phyloP scores from a whole-genome alignment of 2,329 filamentous ascomycete genomes.

The Botryotinia calthae region DNA sequence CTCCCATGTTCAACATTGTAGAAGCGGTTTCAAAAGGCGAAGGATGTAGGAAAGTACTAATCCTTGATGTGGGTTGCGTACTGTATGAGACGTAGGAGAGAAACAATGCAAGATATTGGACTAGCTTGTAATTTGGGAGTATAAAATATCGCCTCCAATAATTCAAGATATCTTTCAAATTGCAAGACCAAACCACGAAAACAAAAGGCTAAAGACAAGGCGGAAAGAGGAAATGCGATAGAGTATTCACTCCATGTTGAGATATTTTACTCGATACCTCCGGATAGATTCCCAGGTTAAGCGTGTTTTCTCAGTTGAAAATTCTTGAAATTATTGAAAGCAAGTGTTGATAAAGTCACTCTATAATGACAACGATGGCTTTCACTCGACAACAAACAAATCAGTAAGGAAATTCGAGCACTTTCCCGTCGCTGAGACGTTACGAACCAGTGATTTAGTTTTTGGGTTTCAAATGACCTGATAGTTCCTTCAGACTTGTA shows the following conservation, averaged over 20 bases:
- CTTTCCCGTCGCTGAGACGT: not conserved
- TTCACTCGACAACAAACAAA: not conserved
- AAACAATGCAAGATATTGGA: not conserved
- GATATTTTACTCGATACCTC: not conserved
- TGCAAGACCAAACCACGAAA: no score
- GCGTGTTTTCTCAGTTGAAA: rapidly evolving
- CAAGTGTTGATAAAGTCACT: not conserved
- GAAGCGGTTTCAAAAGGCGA: rapidly evolving
- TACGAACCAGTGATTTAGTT: not conserved
- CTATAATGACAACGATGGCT: not conserved
- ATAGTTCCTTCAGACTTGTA: no score
- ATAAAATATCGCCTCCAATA: not conserved
- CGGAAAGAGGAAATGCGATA: not conserved
- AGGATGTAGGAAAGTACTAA: not conserved
- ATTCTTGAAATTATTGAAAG: rapidly evolving
- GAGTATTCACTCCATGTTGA: not conserved
- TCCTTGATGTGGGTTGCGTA: not conserved
- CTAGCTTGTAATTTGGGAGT: not conserved
- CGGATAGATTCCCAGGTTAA: not conserved
- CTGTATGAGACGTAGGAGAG: not conserved
- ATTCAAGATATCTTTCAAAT: not conserved
- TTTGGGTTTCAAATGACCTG: not conserved
- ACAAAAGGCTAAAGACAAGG: no score
- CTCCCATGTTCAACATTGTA: rapidly evolving
- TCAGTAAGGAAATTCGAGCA: not conserved